Base-by-base conservation (phyloP, 768 basidiomycete genomes). In the Podaxis rugospora region DNA sequence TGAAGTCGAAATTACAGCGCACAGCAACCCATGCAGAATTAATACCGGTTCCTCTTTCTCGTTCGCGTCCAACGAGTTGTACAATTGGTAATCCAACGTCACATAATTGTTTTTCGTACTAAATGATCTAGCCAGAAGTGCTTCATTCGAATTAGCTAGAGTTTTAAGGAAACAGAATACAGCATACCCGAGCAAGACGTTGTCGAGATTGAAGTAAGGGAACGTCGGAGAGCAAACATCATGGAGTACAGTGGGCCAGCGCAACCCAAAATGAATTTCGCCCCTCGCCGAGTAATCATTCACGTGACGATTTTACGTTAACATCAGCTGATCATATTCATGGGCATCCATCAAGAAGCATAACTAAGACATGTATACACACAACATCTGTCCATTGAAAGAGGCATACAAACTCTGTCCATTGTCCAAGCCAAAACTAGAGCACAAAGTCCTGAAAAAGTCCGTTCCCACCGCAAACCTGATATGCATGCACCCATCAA, bases 21-120 rank as follows among this genome's bases (percentile, higher is more conserved):
- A 87, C 86, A 88, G 84, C 58, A 88, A 74, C 2, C 87, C 87
- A 66, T 88, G 87, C 11, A 87, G 73, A 47, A 88, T 84, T 6
- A 87, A 69, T 42, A 87, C 69, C 0, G 86, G 78, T 32, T 69
- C 73, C 35, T 79, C 76, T 1, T 69, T 71, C 23, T 66, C 67
- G 4, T 16, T 49, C 3, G 11, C 42, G 25, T 21, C 25, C n/a
- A 32, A n/a, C 36, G 50, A 28, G 14, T 28, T 27, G 5, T 59
- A 46, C 13, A 40, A 27, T 16, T 59, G 59, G 28, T 52, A 53
- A n/a, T 59, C 59, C 5, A 59, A 40, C 13, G 16, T 27, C 9
- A 53, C 42, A 18, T 28, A 36, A 28, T 35, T 16, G 59, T 16
- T 44, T 9, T 16, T 13, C 35, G 51, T 35, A 23, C 42, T 18